phyloP scores from a whole-genome alignment of 2,329 filamentous ascomycete genomes.

The Calonectria crousiana region DNA sequence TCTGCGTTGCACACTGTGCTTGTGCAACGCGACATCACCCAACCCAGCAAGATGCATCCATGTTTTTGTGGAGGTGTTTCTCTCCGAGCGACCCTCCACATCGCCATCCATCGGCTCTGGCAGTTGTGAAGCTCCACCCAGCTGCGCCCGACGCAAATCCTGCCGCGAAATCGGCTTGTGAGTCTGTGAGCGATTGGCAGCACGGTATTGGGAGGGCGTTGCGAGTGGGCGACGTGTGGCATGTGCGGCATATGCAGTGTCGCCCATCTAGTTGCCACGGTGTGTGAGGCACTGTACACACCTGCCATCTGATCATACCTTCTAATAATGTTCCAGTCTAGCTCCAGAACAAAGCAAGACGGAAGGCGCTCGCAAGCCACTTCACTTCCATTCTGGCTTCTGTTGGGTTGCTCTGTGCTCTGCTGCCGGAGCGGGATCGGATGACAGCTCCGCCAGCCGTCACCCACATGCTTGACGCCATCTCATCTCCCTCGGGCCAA shows the following conservation, averaged over 20 bases:
- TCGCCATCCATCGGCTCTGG: neutral
- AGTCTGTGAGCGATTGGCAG: neutral
- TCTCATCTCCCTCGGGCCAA: neutral
- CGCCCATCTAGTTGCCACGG: neutral
- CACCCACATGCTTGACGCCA: slow-evolving; percentile 3
- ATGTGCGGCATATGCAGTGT: neutral
- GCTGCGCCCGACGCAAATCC: neutral
- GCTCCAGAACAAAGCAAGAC: neutral
- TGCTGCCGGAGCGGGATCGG: neutral
- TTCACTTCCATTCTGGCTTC: neutral
- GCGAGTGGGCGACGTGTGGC: neutral
- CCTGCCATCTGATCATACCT: neutral
- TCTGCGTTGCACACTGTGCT: slow-evolving; percentile 1
- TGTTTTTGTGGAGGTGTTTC: slow-evolving; percentile 6
- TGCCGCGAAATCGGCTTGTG: neutral
- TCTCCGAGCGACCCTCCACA: neutral
- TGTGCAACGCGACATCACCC: slow-evolving; percentile 5
- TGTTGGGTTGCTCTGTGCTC: slow-evolving; percentile 13
- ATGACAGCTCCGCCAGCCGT: slow-evolving; percentile 5
- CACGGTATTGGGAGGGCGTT: neutral
- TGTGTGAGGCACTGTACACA: neutral
- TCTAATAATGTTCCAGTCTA: neutral
- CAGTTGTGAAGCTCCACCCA: neutral
- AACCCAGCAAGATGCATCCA: neutral
- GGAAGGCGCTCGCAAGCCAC: neutral